Evolutionary conservation across 83 land plant genomes (phyloP).

Genomic region (Isoetes engelmannii): DNA sequence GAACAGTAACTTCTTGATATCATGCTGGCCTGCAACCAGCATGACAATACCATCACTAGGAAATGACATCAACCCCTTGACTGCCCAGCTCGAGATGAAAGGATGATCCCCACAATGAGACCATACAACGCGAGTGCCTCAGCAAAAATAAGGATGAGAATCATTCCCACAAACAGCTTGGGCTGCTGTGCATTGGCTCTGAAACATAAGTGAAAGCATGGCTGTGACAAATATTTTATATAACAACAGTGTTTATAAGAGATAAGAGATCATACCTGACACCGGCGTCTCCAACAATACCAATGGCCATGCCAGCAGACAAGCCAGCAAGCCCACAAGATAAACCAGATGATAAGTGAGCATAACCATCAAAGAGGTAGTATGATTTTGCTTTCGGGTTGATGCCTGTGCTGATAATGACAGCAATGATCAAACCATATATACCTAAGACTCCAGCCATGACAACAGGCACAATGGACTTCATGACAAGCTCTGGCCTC

Average conservation of each 20-base stretch:
- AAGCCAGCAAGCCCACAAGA: slow-evolving; percentile 87
- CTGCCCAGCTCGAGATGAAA: slow-evolving; percentile 80
- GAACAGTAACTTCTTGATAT: too few relatives aligned
- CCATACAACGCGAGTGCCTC: slow-evolving; percentile 84
- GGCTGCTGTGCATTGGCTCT: slow-evolving; percentile 91
- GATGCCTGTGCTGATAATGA: slow-evolving; percentile 83
- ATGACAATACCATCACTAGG: too few relatives aligned
- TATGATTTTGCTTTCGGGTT: slow-evolving; percentile 86
- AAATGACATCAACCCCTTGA: slow-evolving; percentile 31
- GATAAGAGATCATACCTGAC: slow-evolving; percentile 45
- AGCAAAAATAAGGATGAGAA: slow-evolving; percentile 80
- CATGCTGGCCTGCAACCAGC: too few relatives aligned
- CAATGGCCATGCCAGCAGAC: slow-evolving; percentile 91
- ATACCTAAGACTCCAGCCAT: slow-evolving; percentile 96
- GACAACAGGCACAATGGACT: slow-evolving; percentile 88
- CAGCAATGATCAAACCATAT: slow-evolving; percentile 83
- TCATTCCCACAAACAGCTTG: slow-evolving; percentile 84
- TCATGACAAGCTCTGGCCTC: slow-evolving; percentile 93
- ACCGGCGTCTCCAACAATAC: slow-evolving; percentile 96
- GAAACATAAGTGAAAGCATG: slow-evolving; percentile 15
- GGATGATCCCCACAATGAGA: slow-evolving; percentile 78
- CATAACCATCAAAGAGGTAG: slow-evolving; percentile 86
- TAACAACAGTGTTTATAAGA: background rate
- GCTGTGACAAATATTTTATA: background rate
- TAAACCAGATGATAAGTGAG: slow-evolving; percentile 83